These are phyloP conservation scores for Saccharomyces hybrid DNA, from an alignment of 1,139 yeast species.

Conservation along the genomic window DNA sequence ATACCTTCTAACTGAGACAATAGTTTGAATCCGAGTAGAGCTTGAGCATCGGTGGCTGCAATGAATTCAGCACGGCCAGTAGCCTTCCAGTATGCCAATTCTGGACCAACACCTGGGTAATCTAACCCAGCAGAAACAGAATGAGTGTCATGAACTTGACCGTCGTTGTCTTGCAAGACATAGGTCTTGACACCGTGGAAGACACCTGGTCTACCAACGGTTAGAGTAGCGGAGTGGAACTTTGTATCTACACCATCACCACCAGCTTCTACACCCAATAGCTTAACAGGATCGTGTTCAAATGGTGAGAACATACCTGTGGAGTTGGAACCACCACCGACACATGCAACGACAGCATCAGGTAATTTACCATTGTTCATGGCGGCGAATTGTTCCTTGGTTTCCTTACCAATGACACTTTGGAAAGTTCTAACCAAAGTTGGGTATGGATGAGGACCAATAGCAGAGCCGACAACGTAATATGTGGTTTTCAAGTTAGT, in stretches of 20 bases:
- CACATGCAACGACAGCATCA: slow-evolving; percentile 93
- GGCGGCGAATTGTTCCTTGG: slow-evolving; percentile 79
- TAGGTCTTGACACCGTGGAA: slow-evolving; percentile 96
- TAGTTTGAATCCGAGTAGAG: slow-evolving; percentile 79
- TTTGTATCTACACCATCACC: slow-evolving; percentile 91
- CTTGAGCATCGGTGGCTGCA: slow-evolving; percentile 92
- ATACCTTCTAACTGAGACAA: slow-evolving; percentile 94
- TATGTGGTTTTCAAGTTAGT: slow-evolving; percentile 78
- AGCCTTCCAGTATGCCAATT: slow-evolving; percentile 89
- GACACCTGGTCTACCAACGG: slow-evolving; percentile 92
- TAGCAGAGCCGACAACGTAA: slow-evolving; percentile 94
- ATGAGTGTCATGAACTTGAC: slow-evolving; percentile 96
- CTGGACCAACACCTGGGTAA: slow-evolving; percentile 99
- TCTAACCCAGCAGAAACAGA: slow-evolving; percentile 97
- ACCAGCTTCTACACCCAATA: slow-evolving; percentile 96
- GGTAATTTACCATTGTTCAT: slow-evolving; percentile 78
- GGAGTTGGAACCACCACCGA: slow-evolving; percentile 97
- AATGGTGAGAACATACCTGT: slow-evolving; percentile 95
- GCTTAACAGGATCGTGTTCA: slow-evolving; percentile 73
- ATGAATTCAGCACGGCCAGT: slow-evolving; percentile 85
- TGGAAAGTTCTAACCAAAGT: slow-evolving; percentile 97
- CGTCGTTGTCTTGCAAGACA: slow-evolving; percentile 82
- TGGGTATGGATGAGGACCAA: slow-evolving; percentile 99
- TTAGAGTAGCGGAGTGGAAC: slow-evolving; percentile 85
- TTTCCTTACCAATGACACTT: slow-evolving; percentile 90